Evolutionary conservation across 2,329 filamentous ascomycete genomes (phyloP), one percentile per base, ranked within the genome.

Genomic region (Alternaria hordeiaustralica): DNA sequence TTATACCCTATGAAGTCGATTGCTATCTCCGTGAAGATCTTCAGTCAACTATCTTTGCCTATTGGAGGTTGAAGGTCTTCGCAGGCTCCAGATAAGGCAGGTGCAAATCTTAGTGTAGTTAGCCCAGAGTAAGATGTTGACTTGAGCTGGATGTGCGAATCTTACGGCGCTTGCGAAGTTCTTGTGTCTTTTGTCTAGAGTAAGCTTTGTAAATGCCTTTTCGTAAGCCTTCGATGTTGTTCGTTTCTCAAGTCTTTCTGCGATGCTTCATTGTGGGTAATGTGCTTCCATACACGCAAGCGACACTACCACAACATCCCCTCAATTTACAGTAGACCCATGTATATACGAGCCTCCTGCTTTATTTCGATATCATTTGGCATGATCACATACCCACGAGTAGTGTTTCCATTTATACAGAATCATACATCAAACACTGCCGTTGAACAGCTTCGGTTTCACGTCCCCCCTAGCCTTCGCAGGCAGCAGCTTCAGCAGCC

Each of bases 391-490:
- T 12, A n/a, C 15, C 3, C 4, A n/a, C 1, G 11, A 8, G 9
- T 2, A 11, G 11, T 11, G 3, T 28, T n/a, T 28, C n/a, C 11
- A 20, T 20, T 3, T 30, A 15, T 8, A 46, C 6, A 11, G 3
- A 8, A 10, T 10, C 2, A 28, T 8, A 15, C 21, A 30, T 54
- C 30, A 62, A 30, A 25, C 43, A 59, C 8, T 18, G 5, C 25
- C 23, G 10, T 47, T 51, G 10, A 28, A 11, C 10, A 49, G 26
- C 7, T 28, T 50, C 28, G 43, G 36, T 20, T 60, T 60, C 5
- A 41, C 46, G 46, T 54, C 62, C 2, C 74, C 73, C 25, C 68
- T 68, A 5, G 66, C 74, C 51, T 74, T 73, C n/a, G 65, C 69
- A 8, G 75, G 75, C n/a, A 78, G 47, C 4, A 65, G 28, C 41